Evolutionary conservation across 192 early-diverging fungal species (phyloP).

Genomic region (Gigaspora rosea): DNA sequence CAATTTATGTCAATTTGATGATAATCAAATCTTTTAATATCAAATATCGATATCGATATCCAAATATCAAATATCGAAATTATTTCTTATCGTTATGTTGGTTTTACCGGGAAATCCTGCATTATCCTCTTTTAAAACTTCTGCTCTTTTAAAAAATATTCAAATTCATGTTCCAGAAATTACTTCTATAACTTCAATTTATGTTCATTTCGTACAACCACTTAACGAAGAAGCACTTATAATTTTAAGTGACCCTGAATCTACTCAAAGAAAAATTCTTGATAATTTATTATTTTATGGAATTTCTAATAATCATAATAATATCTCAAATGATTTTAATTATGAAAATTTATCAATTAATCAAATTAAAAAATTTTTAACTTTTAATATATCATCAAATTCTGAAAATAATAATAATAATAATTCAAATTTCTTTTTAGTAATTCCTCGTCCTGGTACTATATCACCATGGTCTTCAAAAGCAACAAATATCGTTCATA

Average conservation of each 20-base stretch:
- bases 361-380: neutral
- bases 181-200: slow-evolving; percentile 60
- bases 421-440: slow-evolving; percentile 60
- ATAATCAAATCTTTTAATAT: no score
- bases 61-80: no score
- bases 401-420: no score
- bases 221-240: slow-evolving; percentile 39
- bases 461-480: slow-evolving; percentile 99
- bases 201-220: slow-evolving; percentile 78
- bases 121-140: slow-evolving; percentile 74
- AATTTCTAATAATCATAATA: slow-evolving; percentile 32
- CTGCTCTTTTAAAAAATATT: slow-evolving; percentile 59
- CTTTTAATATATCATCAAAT: neutral
- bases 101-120: slow-evolving; percentile 83
- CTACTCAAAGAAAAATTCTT: slow-evolving; percentile 47
- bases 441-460: slow-evolving; percentile 91
- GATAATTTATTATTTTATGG: slow-evolving; percentile 53
- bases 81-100: slow-evolving; percentile 77
- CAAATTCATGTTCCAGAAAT: slow-evolving; percentile 57
- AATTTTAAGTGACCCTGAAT: slow-evolving; percentile 41
- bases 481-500: slow-evolving; percentile 95
- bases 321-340: slow-evolving; percentile 34
- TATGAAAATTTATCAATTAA: slow-evolving; percentile 6
- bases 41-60: no score
- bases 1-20: no score